Evolutionary conservation across 1,139 yeast genomes (phyloP).

Genomic region (Candida sojae): DNA sequence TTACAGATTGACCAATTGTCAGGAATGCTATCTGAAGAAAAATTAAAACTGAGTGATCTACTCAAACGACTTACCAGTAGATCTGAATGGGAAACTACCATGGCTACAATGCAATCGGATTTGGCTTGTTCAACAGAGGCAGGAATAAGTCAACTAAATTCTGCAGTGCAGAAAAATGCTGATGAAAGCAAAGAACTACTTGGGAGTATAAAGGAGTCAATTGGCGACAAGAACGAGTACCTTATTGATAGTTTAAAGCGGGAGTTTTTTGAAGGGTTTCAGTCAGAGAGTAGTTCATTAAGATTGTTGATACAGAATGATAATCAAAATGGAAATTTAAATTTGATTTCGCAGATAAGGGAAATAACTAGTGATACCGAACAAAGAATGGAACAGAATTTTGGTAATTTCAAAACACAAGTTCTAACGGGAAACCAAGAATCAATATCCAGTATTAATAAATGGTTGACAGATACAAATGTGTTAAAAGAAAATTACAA

Average conservation of each 20-base stretch:
- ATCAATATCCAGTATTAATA: neutral
- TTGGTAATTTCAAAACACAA: neutral
- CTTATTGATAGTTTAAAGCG: no score
- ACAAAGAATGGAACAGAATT: neutral
- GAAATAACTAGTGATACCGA: neutral
- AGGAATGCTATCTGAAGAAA: slow-evolving; percentile 13
- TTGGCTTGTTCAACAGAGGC: neutral
- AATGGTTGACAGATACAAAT: neutral
- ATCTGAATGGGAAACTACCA: neutral
- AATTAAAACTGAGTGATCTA: slow-evolving; percentile 4
- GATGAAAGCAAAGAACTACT: neutral
- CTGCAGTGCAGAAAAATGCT: neutral
- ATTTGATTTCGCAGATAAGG: neutral
- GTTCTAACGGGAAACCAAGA: neutral
- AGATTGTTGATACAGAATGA: no score
- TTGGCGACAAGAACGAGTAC: no score
- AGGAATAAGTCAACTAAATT: neutral
- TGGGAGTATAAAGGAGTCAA: no score
- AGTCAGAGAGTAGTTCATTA: no score
- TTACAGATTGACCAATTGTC: slow-evolving; percentile 10
- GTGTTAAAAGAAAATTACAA: neutral
- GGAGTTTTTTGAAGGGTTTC: no score
- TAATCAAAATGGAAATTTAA: no score
- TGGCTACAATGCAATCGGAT: neutral
- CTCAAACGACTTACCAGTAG: neutral